These are phyloP conservation scores for Jasminum sambac DNA, from an alignment of 257 asterid genomes.

Conservation along the genomic window DNA sequence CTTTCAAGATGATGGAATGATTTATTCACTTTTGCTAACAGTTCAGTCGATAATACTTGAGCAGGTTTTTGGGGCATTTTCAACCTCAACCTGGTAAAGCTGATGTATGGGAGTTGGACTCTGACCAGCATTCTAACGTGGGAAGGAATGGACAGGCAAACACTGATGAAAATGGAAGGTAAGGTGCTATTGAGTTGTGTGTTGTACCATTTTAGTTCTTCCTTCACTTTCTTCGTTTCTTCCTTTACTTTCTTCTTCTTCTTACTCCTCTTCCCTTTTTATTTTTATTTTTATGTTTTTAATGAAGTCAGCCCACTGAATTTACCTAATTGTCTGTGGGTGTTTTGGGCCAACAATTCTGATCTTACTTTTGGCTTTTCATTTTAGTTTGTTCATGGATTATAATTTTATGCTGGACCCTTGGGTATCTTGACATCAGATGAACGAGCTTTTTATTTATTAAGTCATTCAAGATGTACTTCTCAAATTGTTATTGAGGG, in stretches of 20 bases:
- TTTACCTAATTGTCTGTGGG: constrained; percentile 1
- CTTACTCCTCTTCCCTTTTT: too few relatives aligned
- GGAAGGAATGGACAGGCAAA: constrained; percentile 55
- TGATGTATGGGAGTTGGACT: constrained; percentile 86
- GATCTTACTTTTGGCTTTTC: background rate
- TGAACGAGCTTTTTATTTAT: background rate
- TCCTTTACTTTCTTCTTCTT: too few relatives aligned
- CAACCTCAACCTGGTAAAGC: constrained; percentile 81
- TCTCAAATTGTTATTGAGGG: background rate
- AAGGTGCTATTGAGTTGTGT: constrained; percentile 28
- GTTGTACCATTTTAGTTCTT: constrained; percentile 11
- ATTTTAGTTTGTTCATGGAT: constrained; percentile 13
- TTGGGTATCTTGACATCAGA: constrained; percentile 5
- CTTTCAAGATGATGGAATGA: constrained; percentile 17
- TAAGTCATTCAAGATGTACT: constrained; percentile 5
- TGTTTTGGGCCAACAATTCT: background rate
- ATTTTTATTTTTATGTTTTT: too few relatives aligned
- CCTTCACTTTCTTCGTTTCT: too few relatives aligned
- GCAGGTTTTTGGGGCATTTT: constrained; percentile 92
- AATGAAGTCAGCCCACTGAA: background rate
- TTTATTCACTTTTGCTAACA: constrained; percentile 17
- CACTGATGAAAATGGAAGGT: constrained; percentile 59
- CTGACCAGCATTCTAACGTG: constrained; percentile 58
- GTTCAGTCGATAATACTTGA: constrained; percentile 27
- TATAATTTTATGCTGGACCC: constrained; percentile 4